Conservation (phyloP, 2,329 filamentous ascomycete genomes). For the Neodidymelliopsis sp. region DNA sequence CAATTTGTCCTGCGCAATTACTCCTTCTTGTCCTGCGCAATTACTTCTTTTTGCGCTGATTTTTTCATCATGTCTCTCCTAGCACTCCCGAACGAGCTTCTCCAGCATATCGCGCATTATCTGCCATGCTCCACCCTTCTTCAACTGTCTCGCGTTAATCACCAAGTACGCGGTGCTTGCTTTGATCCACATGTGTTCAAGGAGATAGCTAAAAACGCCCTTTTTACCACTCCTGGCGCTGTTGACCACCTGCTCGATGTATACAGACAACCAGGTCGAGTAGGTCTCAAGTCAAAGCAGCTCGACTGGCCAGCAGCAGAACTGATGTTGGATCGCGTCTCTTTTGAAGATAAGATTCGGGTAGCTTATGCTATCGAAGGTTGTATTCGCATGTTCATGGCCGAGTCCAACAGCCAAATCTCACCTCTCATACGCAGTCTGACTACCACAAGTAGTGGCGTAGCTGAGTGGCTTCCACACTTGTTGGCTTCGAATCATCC, state of each 20-base stretch:
- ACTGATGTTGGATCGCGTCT: conserved; percentile 3
- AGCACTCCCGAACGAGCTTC: conserved; percentile 29
- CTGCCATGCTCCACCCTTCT: conserved; percentile 27
- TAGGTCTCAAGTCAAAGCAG: not conserved
- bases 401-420: too few species aligned
- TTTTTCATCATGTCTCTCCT: conserved; percentile 16
- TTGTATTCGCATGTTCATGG: too few species aligned
- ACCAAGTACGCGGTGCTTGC: conserved; percentile 22
- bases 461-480: conserved; percentile 33
- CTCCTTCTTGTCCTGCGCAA: too few species aligned
- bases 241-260: not conserved
- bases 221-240: conserved; percentile 3
- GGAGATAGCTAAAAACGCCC: conserved; percentile 17
- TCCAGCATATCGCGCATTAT: conserved; percentile 29
- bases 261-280: conserved; percentile 4
- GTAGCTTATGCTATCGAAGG: conserved; percentile 28
- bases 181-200: conserved; percentile 28
- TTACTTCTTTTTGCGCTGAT: too few species aligned
- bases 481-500: conserved; percentile 29
- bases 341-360: conserved; percentile 21
- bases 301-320: conserved; percentile 20
- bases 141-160: conserved; percentile 21
- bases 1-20: too few species aligned
- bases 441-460: conserved; percentile 5
- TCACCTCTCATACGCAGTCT: too few species aligned